These are phyloP conservation scores for Cordyceps tenuipes DNA, from an alignment of 2,329 filamentous ascomycete species.

Conservation along the genomic window DNA sequence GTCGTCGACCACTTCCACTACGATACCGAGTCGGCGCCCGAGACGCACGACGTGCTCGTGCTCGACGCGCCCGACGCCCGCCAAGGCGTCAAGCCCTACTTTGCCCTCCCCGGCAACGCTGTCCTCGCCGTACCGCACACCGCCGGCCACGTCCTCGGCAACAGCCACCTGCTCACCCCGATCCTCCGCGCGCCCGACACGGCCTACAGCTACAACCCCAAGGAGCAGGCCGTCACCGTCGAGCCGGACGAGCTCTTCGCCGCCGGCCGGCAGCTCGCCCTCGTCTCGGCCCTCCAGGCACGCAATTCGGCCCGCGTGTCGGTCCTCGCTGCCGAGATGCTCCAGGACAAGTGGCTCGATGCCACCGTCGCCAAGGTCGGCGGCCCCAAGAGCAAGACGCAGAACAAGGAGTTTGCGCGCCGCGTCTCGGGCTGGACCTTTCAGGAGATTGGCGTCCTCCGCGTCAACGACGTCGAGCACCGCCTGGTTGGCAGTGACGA, in stretches of 20 bases:
- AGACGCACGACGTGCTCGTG: constrained; percentile 83
- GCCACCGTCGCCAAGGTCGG: constrained; percentile 61
- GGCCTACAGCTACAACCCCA: constrained; percentile 89
- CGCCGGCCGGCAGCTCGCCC: constrained; percentile 70
- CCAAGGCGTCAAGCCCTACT: constrained; percentile 67
- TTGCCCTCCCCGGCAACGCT: constrained; percentile 41
- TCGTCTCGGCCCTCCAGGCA: constrained; percentile 82
- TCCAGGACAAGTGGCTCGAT: constrained; percentile 84
- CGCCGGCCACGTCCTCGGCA: constrained; percentile 74
- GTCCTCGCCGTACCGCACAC: constrained; percentile 74
- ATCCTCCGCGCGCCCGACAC: constrained; percentile 75
- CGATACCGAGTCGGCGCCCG: constrained; percentile 65
- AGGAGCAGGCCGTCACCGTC: constrained; percentile 64
- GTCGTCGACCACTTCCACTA: constrained; percentile 97
- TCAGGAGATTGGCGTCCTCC: constrained; percentile 83
- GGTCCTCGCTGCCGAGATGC: constrained; percentile 76
- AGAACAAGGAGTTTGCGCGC: constrained; percentile 79
- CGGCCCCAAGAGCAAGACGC: constrained; percentile 47
- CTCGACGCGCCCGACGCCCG: constrained; percentile 57
- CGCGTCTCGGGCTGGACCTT: constrained; percentile 91
- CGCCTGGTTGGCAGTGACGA: constrained; percentile 48
- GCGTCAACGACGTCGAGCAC: constrained; percentile 77
- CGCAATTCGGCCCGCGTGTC: constrained; percentile 88
- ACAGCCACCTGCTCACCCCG: constrained; percentile 68
- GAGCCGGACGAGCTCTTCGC: constrained; percentile 72